phyloP scores from a whole-genome alignment of 2,329 filamentous ascomycete species.

The Fusarium transvaalense region DNA sequence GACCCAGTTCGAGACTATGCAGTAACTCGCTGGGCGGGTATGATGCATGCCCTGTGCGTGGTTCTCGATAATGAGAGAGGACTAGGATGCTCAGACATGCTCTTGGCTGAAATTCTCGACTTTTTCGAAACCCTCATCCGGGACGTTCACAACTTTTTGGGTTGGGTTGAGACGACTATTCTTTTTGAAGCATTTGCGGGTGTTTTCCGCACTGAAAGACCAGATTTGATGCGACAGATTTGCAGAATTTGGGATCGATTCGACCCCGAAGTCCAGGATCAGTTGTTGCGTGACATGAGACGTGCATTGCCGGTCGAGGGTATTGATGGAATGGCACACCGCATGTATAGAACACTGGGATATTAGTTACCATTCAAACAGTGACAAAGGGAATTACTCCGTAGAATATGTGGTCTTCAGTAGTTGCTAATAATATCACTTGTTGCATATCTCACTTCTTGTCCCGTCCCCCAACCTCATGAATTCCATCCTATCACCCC shows the following conservation, averaged over 20 bases:
- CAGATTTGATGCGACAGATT: slow-evolving; percentile 27
- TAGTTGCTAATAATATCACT: slow-evolving; percentile 24
- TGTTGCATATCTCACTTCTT: slow-evolving; percentile 34
- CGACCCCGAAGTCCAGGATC: slow-evolving; percentile 35
- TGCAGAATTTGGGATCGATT: slow-evolving; percentile 43
- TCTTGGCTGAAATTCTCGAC: slow-evolving; percentile 43
- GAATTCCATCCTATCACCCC: slow-evolving; percentile 35
- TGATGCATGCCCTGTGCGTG: slow-evolving; percentile 45
- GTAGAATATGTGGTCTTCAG: slow-evolving; percentile 6
- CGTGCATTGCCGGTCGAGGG: slow-evolving; percentile 22
- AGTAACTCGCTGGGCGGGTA: slow-evolving; percentile 31
- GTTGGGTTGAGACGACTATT: slow-evolving; percentile 21
- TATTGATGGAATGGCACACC: slow-evolving; percentile 30
- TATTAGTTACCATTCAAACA: slow-evolving; percentile 10
- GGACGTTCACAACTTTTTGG: slow-evolving; percentile 35
- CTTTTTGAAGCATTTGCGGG: slow-evolving; percentile 44
- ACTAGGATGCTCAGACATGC: slow-evolving; percentile 46
- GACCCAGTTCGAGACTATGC: background rate
- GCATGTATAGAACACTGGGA: slow-evolving; percentile 42
- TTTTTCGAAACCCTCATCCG: slow-evolving; percentile 45
- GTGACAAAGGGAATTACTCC: background rate
- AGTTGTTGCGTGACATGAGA: slow-evolving; percentile 37
- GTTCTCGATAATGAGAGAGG: slow-evolving; percentile 46
- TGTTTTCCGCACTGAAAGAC: slow-evolving; percentile 36
- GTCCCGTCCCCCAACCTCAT: slow-evolving; percentile 43